Evolutionary conservation across 805 yeast species (phyloP).

Genomic region (Lipomyces mesembrius): DNA sequence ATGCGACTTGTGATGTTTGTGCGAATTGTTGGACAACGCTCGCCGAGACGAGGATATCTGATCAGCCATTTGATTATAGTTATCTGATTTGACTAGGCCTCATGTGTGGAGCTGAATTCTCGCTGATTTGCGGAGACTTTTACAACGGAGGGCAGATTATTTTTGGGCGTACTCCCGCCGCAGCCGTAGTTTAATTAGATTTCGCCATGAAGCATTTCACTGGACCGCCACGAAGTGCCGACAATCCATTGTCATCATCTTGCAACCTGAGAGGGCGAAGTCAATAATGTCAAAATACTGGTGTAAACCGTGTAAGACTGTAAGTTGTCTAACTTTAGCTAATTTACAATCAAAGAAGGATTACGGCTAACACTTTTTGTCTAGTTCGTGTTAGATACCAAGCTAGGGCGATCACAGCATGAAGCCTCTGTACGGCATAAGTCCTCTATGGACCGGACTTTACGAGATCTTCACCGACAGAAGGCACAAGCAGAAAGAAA

Average conservation of each 20-base stretch:
- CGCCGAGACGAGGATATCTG: background rate
- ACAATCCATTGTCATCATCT: no score
- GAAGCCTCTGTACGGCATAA: conserved; percentile 37
- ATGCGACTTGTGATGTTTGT: background rate
- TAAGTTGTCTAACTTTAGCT: conserved; percentile 17
- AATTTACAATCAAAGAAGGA: background rate
- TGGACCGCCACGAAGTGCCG: no score
- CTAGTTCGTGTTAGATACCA: conserved; percentile 39
- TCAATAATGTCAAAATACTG: conserved; percentile 37
- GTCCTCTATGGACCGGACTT: conserved; percentile 33
- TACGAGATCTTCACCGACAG: conserved; percentile 34
- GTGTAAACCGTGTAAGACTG: conserved; percentile 39
- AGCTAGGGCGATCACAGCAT: conserved; percentile 37
- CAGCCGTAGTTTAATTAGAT: no score
- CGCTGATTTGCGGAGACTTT: no score
- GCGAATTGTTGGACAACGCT: background rate
- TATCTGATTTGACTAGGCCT: background rate
- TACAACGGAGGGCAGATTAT: no score
- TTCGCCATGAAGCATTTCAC: no score
- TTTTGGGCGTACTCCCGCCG: no score
- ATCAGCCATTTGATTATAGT: background rate
- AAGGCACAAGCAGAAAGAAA: conserved; percentile 28
- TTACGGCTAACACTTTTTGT: background rate
- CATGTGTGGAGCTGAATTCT: background rate
- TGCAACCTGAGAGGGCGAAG: background rate